phyloP scores from a whole-genome alignment of 2,329 filamentous ascomycete species.

The Lecanicillium sp. region DNA sequence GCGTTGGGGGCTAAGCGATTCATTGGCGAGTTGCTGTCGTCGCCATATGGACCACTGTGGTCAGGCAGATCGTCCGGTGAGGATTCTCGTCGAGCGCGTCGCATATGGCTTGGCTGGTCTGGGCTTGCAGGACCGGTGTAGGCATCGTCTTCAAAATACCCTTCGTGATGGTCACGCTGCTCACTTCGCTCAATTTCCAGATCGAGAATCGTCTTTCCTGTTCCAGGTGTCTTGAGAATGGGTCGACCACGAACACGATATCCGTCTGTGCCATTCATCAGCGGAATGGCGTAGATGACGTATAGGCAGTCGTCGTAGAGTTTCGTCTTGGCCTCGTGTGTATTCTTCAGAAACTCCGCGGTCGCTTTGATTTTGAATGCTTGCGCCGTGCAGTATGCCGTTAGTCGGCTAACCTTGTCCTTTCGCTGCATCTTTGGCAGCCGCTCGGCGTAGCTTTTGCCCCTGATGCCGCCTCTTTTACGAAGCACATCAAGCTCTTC shows the following conservation, averaged over 20 bases:
- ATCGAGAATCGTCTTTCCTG: constrained; percentile 82
- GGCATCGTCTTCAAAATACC: constrained; percentile 73
- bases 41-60: constrained; percentile 22
- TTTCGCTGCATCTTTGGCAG: constrained; percentile 80
- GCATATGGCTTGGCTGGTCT: constrained; percentile 21
- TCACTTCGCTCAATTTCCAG: constrained; percentile 95
- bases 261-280: constrained; percentile 78
- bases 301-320: constrained; percentile 97
- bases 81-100: constrained; percentile 21
- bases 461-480: constrained; percentile 51
- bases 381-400: constrained; percentile 93
- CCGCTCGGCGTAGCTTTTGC: constrained; percentile 91
- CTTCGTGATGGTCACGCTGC: constrained; percentile 78
- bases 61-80: constrained; percentile 18
- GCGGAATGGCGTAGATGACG: constrained; percentile 84
- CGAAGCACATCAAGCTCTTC: constrained; percentile 58
- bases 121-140: constrained; percentile 31
- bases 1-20: constrained; percentile 60
- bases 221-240: constrained; percentile 81
- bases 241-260: constrained; percentile 86
- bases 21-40: constrained; percentile 39
- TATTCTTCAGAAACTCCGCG: constrained; percentile 80
- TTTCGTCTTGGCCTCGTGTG: constrained; percentile 87
- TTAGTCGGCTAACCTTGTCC: constrained; percentile 82
- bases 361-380: constrained; percentile 83